Evolutionary conservation across 257 asterid species (phyloP).

Genomic region (Nicotiana noctiflora): DNA sequence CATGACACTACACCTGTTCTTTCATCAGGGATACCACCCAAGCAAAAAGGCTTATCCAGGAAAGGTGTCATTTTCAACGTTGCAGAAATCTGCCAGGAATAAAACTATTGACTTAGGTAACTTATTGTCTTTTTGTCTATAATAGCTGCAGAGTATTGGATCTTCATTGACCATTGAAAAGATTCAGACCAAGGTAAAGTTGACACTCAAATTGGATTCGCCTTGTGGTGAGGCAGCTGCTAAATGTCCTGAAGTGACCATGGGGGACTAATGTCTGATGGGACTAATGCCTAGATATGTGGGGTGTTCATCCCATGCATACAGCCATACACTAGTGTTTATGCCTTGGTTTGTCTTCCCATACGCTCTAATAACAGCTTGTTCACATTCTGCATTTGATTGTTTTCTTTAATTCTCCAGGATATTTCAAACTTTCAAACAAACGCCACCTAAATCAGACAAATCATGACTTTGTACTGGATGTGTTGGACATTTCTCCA

Average conservation of each 20-base stretch:
- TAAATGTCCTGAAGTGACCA: neutral
- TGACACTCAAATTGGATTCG: neutral
- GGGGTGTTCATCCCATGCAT: neutral
- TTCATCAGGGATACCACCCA: constrained; percentile 58
- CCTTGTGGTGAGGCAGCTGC: neutral
- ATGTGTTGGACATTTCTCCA: neutral
- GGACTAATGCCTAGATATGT: neutral
- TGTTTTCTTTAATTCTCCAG: neutral
- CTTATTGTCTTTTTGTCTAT: neutral
- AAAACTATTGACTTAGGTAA: constrained; percentile 77
- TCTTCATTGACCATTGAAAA: neutral
- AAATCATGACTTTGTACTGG: neutral
- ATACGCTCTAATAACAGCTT: neutral
- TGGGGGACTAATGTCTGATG: neutral
- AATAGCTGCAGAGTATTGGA: neutral
- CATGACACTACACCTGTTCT: constrained; percentile 6
- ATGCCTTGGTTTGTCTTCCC: neutral
- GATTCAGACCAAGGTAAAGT: neutral
- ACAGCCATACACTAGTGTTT: neutral
- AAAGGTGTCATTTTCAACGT: constrained; percentile 58
- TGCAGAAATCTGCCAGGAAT: constrained; percentile 71
- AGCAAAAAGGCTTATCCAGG: constrained; percentile 71
- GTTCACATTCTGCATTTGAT: neutral
- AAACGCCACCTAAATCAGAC: neutral
- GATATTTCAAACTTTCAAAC: neutral